phyloP scores from a whole-genome alignment of 2,329 filamentous ascomycete genomes.

The Trichophyton simii region DNA sequence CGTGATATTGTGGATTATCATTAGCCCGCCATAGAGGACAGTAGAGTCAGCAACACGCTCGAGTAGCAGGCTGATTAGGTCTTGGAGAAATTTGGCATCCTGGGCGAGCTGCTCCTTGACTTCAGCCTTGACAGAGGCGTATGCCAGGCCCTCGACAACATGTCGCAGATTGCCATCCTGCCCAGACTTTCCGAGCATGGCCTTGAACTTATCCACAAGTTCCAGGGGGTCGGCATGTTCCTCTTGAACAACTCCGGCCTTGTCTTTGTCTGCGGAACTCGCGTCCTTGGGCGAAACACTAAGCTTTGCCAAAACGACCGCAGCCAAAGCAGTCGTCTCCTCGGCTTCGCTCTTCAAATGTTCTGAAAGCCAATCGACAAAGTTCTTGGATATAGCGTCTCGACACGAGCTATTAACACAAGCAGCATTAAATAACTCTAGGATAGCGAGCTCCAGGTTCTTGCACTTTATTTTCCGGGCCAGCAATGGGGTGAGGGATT shows the following conservation, averaged over 20 bases:
- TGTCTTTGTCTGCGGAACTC: constrained; percentile 19
- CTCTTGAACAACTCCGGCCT: constrained; percentile 24
- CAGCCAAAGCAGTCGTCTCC: constrained; percentile 42
- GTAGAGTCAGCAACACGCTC: constrained; percentile 50
- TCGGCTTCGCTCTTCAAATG: constrained; percentile 62
- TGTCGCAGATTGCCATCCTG: constrained; percentile 50
- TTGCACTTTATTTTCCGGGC: constrained; percentile 69
- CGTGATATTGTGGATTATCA: constrained; percentile 74
- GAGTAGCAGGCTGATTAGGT: constrained; percentile 44
- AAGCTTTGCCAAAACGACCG: constrained; percentile 61
- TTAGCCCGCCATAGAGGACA: constrained; percentile 71
- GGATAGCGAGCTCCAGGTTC: constrained; percentile 71
- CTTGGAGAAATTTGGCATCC: constrained; percentile 56
- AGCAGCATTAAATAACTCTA: constrained; percentile 84
- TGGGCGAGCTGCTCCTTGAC: constrained; percentile 70
- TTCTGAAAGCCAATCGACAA: constrained; percentile 74
- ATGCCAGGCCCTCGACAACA: constrained; percentile 82
- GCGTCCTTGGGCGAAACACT: constrained; percentile 23
- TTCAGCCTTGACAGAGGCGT: constrained; percentile 71
- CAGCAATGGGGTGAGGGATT: constrained; percentile 62
- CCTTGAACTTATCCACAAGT: constrained; percentile 43
- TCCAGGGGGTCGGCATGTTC: constrained; percentile 39
- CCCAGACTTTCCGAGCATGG: constrained; percentile 28
- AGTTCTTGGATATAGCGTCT: constrained; percentile 72
- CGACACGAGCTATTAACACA: constrained; percentile 76